Conservation (phyloP, 495 filamentous ascomycete species). For the Xylaria longipes region DNA sequence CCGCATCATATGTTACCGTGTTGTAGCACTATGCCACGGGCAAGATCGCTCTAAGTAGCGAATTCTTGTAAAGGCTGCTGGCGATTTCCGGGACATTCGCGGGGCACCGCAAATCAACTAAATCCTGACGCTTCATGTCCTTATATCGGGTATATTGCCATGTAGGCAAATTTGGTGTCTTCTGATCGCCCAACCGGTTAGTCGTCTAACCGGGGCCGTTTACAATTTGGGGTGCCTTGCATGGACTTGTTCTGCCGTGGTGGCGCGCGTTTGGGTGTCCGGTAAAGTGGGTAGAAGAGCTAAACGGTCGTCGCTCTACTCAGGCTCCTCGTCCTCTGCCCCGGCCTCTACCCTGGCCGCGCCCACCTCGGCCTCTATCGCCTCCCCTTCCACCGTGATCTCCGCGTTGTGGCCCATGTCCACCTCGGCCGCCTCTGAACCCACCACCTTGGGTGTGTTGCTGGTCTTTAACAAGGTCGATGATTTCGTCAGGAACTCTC, state of each 20-base stretch:
- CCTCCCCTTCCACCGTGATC: slow-evolving; percentile 65
- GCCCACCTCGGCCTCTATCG: slow-evolving; percentile 54
- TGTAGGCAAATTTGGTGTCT: background rate
- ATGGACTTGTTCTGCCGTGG: background rate
- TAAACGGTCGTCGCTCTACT: slow-evolving; percentile 1
- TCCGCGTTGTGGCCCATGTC: slow-evolving; percentile 63
- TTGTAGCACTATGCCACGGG: background rate
- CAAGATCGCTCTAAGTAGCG: background rate
- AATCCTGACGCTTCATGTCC: background rate
- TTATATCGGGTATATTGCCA: slow-evolving; percentile 7
- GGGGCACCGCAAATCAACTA: background rate
- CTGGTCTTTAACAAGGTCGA: slow-evolving; percentile 92
- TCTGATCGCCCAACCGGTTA: background rate
- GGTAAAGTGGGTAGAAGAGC: background rate
- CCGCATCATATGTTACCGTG: background rate
- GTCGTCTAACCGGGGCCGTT: background rate
- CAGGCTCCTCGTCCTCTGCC: slow-evolving; percentile 55
- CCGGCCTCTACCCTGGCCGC: slow-evolving; percentile 61
- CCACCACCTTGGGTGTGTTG: slow-evolving; percentile 68
- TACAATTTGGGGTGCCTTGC: background rate
- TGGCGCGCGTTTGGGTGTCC: background rate
- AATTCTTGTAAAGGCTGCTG: background rate
- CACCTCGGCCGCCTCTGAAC: slow-evolving; percentile 73
- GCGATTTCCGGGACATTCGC: background rate
- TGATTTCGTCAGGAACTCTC: slow-evolving; percentile 91